phyloP scores from a whole-genome alignment of 2,329 filamentous ascomycete genomes.

The Arachnomyces sp. region DNA sequence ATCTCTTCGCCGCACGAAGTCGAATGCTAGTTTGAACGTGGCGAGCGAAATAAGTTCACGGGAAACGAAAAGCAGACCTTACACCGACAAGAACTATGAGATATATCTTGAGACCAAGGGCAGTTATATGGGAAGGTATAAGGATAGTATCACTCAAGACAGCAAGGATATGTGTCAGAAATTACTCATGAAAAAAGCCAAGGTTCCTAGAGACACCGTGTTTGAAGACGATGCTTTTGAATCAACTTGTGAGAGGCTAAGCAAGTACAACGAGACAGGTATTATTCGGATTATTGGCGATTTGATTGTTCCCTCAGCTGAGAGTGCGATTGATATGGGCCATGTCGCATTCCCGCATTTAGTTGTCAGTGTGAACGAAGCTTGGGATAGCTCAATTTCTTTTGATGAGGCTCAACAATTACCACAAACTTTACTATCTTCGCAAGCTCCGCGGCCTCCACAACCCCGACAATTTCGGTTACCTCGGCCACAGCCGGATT shows the following conservation, averaged over 20 bases:
- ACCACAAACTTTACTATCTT: neutral
- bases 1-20: constrained; percentile 16
- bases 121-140: constrained; percentile 14
- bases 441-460: no score
- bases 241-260: constrained; percentile 22
- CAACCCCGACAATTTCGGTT: constrained; percentile 4
- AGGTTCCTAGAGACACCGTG: constrained; percentile 20
- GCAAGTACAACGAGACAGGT: no score
- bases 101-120: constrained; percentile 13
- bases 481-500: constrained; percentile 30
- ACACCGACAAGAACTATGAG: constrained; percentile 12
- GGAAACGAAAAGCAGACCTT: constrained; percentile 13
- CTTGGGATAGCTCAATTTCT: constrained; percentile 36
- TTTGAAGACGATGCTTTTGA: constrained; percentile 30
- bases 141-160: constrained; percentile 15
- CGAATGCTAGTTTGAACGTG: constrained; percentile 13
- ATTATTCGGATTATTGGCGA: constrained; percentile 29
- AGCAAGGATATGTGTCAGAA: constrained; percentile 18
- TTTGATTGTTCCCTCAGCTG: constrained; percentile 31
- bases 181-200: constrained; percentile 20
- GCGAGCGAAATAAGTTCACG: constrained; percentile 17
- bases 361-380: constrained; percentile 37
- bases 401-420: constrained; percentile 12
- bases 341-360: constrained; percentile 25
- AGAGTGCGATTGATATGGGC: constrained; percentile 24